Percentiles rank a stretch among this genome's conserved stretches.
phyloP scores from a whole-genome alignment of 345 rosid genomes.

The Leavenworthia alabamica region DNA sequence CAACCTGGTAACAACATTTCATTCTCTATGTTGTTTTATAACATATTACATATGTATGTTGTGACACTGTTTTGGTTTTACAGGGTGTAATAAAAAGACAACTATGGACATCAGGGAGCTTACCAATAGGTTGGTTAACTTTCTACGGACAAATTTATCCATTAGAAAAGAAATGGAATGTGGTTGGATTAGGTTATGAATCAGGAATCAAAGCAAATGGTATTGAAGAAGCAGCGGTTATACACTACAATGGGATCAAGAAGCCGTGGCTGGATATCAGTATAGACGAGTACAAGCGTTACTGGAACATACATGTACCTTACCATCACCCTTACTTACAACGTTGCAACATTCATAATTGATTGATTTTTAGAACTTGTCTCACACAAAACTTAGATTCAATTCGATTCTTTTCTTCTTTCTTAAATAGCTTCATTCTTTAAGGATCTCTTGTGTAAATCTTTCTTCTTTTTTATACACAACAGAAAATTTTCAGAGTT shows the following conservation, averaged over 20 bases:
- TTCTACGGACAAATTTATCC: slow-evolving; percentile 55
- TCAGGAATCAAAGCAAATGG: slow-evolving; percentile 41
- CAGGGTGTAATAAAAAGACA: slow-evolving; percentile 48
- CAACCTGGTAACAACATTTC: slow-evolving; percentile 47
- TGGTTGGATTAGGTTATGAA: slow-evolving; percentile 74
- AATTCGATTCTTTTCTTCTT: slow-evolving; percentile 30
- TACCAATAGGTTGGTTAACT: slow-evolving; percentile 78
- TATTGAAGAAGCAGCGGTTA: slow-evolving; percentile 65
- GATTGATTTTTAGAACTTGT: slow-evolving; percentile 4
- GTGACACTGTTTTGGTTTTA: slow-evolving; percentile 5
- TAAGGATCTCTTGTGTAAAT: slow-evolving; percentile 14
- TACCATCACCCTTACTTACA: slow-evolving; percentile 47
- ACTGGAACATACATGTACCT: slow-evolving; percentile 65
- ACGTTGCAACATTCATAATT: slow-evolving; percentile 63
- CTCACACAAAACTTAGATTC: slow-evolving; percentile 14
- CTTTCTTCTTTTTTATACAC: slow-evolving; percentile 10
- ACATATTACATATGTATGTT: neutral
- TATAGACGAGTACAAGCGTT: slow-evolving; percentile 56
- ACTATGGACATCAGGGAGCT: slow-evolving; percentile 63
- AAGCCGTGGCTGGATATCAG: slow-evolving; percentile 93
- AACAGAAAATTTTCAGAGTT: neutral
- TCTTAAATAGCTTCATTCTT: slow-evolving; percentile 26
- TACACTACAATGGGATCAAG: slow-evolving; percentile 82
- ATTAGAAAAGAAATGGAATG: slow-evolving; percentile 74
- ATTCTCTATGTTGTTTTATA: neutral